Base-by-base conservation (phyloP, 495 filamentous ascomycete species). In the Tuber umbilicatum region DNA sequence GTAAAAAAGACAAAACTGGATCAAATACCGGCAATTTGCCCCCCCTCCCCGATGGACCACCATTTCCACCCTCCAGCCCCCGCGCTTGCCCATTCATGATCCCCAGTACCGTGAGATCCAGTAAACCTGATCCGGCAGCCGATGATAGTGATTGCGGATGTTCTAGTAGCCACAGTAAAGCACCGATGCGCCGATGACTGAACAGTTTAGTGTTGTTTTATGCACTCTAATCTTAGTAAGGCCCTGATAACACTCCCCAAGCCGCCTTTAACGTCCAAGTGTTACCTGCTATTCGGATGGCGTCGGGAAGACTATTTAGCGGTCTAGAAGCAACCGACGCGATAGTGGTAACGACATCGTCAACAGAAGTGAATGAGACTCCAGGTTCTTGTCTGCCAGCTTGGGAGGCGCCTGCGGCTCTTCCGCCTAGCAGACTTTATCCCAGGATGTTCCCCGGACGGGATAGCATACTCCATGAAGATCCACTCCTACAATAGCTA, bases 401-500 rank as follows among this genome's bases (percentile, higher is more conserved):
- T 39, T 69, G 75, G 19, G 74, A 69, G 69, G 78, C 77, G 23
- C 72, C 75, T 31, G 74, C 73, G 42, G 78, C 71, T 19, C 47
- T 72, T 69, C 75, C 64, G 45, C 78, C 71, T 67, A 75, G 75
- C 17, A 79, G 76, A 45, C n/a, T 79, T 72, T 23, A 79, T 76
- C 14, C 77, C 77, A 17, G 78, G 77, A 75, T 76, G 74, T 23
- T 55, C 42, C 6, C 77, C 77, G 21, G 72, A 74, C 3, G 77
- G 75, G 16, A 79, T 45, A 19, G 72, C 75, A 47, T 77, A 74
- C 41, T 79, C 77, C 77, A 79, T 79, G 55, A 79, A 76, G 68
- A 79, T 78, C 19, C 77, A n/a, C n/a, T n/a, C 77, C 31, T 75
- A 79, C 31, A 79, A 79, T 31, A 79, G 78, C 39, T 79, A 75